Base-by-base conservation (phyloP, 257 asterid species). In the Solanum lycopersicoides region DNA sequence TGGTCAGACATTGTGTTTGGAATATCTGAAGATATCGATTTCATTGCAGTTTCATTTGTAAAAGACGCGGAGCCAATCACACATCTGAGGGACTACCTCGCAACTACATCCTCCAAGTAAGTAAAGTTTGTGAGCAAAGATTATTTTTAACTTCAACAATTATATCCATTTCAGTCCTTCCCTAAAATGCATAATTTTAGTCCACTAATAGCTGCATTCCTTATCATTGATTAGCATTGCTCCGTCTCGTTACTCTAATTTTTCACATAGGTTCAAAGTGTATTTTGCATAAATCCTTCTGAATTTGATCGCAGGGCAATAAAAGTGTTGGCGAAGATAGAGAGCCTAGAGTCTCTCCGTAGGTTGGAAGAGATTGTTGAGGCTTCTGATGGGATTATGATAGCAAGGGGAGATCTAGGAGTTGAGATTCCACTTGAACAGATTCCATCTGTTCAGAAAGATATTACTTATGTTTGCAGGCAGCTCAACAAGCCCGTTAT, bases 341-440 rank as follows among this genome's bases (percentile, higher is more conserved):
- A 95, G 92, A 89, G 94, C 88, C 74, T 95, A 82, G 96, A 94
- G 91, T 90, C 98, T 76, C 93, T 96, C 14, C 91, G 90, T 60
- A 92, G 92, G 14, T 89, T 95, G 93, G 92, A 94, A 76, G 97
- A 93, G 85, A 95, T 96, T 18, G 95, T 95, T 13, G 90, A 88
- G 83, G 95, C 96, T 87, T 95, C 98, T 5, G 96, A 96, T 88
- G 98, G 98, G 44, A 92, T 95, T 90, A 95, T 96, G 98, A 95
- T 94, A 60, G 98, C 98, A n/a, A 92, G 98, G 90, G 98, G 98
- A 75, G 98, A 96, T 90, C 97, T 96, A 76, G 98, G 98, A 83
- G 98, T 95, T 59, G 98, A 96, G 89, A 92, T 96, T 83, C 98
- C 98, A 63, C 91, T 95, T 12, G 98, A 94, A 90, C 95, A 95